Base-by-base conservation (phyloP, 2,329 filamentous ascomycete species). In the Didymella pinodella region DNA sequence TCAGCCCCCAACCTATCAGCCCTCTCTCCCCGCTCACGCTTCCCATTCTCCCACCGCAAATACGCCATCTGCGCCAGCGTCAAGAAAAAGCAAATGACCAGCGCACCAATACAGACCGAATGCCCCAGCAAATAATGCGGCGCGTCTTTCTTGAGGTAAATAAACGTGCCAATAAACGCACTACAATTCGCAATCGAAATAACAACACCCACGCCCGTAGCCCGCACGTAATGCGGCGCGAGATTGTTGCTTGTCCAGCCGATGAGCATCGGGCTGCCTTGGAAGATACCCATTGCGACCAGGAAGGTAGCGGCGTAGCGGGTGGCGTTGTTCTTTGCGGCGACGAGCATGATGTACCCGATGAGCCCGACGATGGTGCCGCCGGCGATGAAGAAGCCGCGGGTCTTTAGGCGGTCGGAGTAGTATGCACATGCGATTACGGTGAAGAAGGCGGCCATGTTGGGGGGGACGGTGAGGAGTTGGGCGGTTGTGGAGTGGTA, bases 221-320 rank as follows among this genome's bases (percentile, higher is more conserved):
- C 79, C 31, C 84, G 78, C 71, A 87, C 87, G 69, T 85, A 87
- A 69, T 86, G 84, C 2, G 85, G 85, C 14, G 72, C 71, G 38
- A 80, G 69, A 55, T 80, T 81, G 65, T 80, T 81, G 7, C 78
- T 63, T 1, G 77, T 70, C 79, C 79, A 81, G 6, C 78, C 79
- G 45, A 80, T 79, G 1, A 77, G 65, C 52, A 75, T 66, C 29
- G 73, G 73, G 1, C 59, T 64, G 48, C 71, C 70, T 8, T 71
- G 71, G 51, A 74, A 86, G 62, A 83, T 77, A 47, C 81, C 81
- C 16, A 74, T 71, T 0, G 78, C 76, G 11, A 78, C 70, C 8
- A 81, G 66, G 50, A 75, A 78, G 2, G 80, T 71, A 2, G 72
- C 79, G 3, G 73, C 76, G 56, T 82, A 82, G 43, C 78, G 66